Percentiles rank a stretch among this genome's conserved stretches.
phyloP scores from a whole-genome alignment of 768 basidiomycete genomes.

The Termitomyces sp. region DNA sequence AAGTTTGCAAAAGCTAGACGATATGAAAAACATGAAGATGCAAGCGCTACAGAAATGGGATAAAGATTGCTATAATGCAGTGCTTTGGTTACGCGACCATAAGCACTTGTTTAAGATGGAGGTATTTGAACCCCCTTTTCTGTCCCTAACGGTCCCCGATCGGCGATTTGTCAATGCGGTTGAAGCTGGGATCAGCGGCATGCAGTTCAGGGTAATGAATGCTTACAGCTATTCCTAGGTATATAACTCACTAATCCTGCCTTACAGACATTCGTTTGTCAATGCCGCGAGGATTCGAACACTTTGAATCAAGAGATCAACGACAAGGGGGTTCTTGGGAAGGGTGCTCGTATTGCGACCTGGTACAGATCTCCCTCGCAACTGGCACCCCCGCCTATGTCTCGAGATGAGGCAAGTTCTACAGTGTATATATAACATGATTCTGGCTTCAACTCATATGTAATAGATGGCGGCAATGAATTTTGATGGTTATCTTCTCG shows the following conservation, averaged over 20 bases:
- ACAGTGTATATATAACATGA: neutral
- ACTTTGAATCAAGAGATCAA: conserved; percentile 65
- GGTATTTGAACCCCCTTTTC: conserved; percentile 82
- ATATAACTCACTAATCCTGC: neutral
- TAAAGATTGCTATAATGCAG: conserved; percentile 55
- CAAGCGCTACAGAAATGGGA: conserved; percentile 51
- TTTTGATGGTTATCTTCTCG: conserved; percentile 83
- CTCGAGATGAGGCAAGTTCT: conserved; percentile 47
- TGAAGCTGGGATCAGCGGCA: conserved; percentile 63
- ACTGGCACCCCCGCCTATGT: conserved; percentile 52
- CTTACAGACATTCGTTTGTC: conserved; percentile 79
- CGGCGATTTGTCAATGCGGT: conserved; percentile 59
- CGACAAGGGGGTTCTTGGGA: conserved; percentile 54
- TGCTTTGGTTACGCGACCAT: conserved; percentile 72
- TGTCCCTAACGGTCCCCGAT: conserved; percentile 70
- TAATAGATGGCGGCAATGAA: conserved; percentile 53
- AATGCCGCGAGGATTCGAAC: conserved; percentile 79
- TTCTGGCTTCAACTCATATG: neutral
- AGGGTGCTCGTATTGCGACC: conserved; percentile 53
- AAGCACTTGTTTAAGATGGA: conserved; percentile 66
- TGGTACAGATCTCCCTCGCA: conserved; percentile 59
- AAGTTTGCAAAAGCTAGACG: conserved; percentile 55
- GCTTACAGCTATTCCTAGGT: neutral
- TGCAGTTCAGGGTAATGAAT: conserved; percentile 56
- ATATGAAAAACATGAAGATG: conserved; percentile 57